Evolutionary conservation across 441 rosid species (phyloP), one percentile per base, ranked within the genome.

Genomic region (Populus hybrid): DNA sequence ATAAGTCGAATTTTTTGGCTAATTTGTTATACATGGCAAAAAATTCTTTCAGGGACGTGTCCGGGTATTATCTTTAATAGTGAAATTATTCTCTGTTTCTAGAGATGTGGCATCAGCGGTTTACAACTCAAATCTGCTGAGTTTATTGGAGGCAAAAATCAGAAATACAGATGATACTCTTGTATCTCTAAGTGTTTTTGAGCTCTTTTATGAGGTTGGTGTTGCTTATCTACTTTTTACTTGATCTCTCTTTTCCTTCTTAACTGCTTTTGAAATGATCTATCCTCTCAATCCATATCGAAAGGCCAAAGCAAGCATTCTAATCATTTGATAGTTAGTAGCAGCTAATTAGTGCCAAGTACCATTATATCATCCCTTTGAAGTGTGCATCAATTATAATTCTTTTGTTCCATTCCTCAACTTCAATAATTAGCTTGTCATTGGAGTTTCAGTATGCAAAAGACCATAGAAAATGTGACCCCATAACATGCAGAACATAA

Each of bases 51-150:
- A 95, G 99, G 99, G 88, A 75, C 97, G 91, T 69, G 90, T 87
- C 11, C 94, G 95, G 64, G 85, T 93, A 72, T 81, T 92, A 59
- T 84, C 98, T 71, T 83, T 95, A 88, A 83, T 95, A 73, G 98
- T 95, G 93, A 92, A 91, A 89, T 86, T 95, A 72, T 95, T 95
- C 80, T 89, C 97, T 77, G 77, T 89, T 79, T 95, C 99, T 80
- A 77, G 82, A 70, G 45, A 80, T 73, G 87, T 92, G 79, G 98
- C 99, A 77, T 91, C 90, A 74, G 86, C 73, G 38, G 76, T 95
- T 69, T 78, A 84, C 84, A 82, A 84, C 63, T 88, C 91, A 73
- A 89, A 89, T 80, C 82, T 95, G 76, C 94, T 95, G 71, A 79
- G 82, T 83, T 83, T 92, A 74, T 82, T 95, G 84, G 96, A 91